A percentile compares a stretch with the other conserved stretches of the same genome.
These are phyloP conservation scores for Plasmodium coatneyi DNA, from an alignment of 169 alveolate genomes.

Conservation along the genomic window DNA sequence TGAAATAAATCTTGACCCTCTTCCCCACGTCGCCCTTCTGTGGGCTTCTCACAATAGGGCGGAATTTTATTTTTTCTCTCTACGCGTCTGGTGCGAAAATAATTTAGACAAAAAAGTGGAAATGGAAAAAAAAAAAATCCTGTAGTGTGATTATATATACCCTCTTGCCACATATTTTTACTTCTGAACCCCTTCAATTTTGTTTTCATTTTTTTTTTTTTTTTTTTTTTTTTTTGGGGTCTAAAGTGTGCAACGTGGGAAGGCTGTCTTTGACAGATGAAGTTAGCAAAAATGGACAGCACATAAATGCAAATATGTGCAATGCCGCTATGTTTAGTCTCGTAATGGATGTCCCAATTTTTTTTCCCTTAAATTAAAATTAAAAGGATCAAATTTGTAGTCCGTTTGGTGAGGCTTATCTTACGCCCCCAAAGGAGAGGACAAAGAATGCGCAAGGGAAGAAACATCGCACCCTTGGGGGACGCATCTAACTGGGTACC, in stretches of 20 bases:
- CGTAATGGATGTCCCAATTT: not conserved
- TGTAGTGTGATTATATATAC: not conserved
- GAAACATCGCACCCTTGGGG: not conserved
- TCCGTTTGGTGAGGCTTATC: not conserved
- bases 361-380: not conserved
- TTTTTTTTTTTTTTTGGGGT: not conserved
- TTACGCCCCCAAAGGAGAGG: not conserved
- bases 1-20: not conserved
- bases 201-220: not conserved
- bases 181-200: not conserved
- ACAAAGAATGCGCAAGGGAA: not conserved
- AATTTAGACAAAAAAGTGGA: not conserved
- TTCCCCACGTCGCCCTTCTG: not conserved
- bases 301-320: not conserved
- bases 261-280: not conserved
- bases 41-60: not conserved
- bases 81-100: not conserved
- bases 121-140: not conserved
- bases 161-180: not conserved
- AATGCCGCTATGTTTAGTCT: not conserved
- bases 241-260: not conserved
- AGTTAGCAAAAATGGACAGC: constrained; percentile 2
- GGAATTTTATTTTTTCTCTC: not conserved
- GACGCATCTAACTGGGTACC: not conserved
- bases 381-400: not conserved